Base-by-base conservation (phyloP, 306 rosid species). In the Pterocarpus macrocarpus region DNA sequence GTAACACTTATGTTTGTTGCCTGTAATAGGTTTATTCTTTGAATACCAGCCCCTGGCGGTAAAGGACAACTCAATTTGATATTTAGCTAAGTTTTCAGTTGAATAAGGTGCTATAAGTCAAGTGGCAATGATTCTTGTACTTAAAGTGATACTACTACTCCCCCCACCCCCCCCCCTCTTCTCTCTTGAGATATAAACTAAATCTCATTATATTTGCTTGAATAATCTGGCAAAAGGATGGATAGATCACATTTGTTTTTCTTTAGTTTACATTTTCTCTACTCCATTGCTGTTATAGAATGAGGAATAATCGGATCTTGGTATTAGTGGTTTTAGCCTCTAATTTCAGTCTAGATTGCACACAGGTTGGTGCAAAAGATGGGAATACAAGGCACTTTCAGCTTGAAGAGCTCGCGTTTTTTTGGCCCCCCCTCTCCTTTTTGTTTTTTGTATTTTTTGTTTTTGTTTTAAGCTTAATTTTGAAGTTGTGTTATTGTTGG, bases 21-120 rank as follows among this genome's bases (percentile, higher is more conserved):
- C 77, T 45, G 66, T 71, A 44, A 73, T 82, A 73, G 81, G 33
- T 61, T 69, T 79, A 69, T 86, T 82, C 77, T 86, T 86, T 86
- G n/a, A 75, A 55, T 81, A 47, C 76, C 75, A 68, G 68, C 59
- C 78, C 39, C 68, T 68, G 84, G 78, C 36, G 5, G 43, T 22
- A 66, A 78, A 78, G 77, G 83, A 85, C 75, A 71, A 38, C 38
- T 49, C 63, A 17, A 16, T 77, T 78, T 78, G 80, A 75, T 68
- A 78, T 82, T 64, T 81, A 39, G 76, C 57, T 85, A 71, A 77
- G 52, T 74, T 74, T 63, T 82, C 45, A 53, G 76, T 56, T 75
- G 55, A 69, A 16, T 75, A 69, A 81, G 83, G 70, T 38, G 5
- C 63, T 81, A 65, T 41, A 49, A 85, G 78, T 64, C 4, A 77